Percentiles rank a stretch among this genome's conserved stretches.
Conservation (phyloP, 2,329 filamentous ascomycete genomes). For the Rachicladosporium sp. region DNA sequence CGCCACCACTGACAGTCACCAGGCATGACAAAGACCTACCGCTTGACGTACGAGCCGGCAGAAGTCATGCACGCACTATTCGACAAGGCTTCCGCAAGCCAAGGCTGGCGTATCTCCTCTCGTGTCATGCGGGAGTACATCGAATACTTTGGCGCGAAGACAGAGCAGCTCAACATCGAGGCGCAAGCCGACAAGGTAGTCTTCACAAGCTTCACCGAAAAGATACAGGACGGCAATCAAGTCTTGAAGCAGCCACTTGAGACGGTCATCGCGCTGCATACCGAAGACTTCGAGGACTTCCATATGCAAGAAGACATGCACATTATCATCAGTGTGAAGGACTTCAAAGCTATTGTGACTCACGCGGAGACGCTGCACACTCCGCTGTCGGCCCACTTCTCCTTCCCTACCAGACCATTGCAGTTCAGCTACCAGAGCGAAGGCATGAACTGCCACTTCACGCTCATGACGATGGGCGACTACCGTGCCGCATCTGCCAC, state of each 20-base stretch:
- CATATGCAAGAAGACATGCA: conserved; percentile 63
- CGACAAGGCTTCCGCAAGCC: conserved; percentile 50
- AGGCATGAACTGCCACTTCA: conserved; percentile 61
- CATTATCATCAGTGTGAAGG: conserved; percentile 70
- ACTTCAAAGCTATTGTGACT: conserved; percentile 66
- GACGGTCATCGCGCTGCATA: conserved; percentile 66
- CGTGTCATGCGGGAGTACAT: conserved; percentile 60
- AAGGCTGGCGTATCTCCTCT: conserved; percentile 62
- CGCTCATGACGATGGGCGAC: conserved; percentile 71
- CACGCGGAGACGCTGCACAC: conserved; percentile 60
- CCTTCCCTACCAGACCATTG: conserved; percentile 56
- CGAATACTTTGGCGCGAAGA: conserved; percentile 69
- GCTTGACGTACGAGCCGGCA: conserved; percentile 60
- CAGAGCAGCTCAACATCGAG: conserved; percentile 69
- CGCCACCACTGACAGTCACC: conserved; percentile 8
- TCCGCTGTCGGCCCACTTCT: conserved; percentile 57
- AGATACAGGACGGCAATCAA: conserved; percentile 58
- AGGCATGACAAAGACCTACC: conserved; percentile 67
- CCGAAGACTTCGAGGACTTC: conserved; percentile 64
- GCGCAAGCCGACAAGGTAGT: conserved; percentile 56
- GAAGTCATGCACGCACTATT: conserved; percentile 70
- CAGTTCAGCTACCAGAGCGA: conserved; percentile 59
- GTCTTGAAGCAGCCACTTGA: conserved; percentile 69
- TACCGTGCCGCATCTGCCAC: conserved; percentile 27
- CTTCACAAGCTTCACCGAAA: conserved; percentile 73